A percentile compares a stretch with the other conserved stretches of the same genome.
phyloP scores from a whole-genome alignment of 164 flowering plant genomes.

The Dillenia suffruticosa region DNA sequence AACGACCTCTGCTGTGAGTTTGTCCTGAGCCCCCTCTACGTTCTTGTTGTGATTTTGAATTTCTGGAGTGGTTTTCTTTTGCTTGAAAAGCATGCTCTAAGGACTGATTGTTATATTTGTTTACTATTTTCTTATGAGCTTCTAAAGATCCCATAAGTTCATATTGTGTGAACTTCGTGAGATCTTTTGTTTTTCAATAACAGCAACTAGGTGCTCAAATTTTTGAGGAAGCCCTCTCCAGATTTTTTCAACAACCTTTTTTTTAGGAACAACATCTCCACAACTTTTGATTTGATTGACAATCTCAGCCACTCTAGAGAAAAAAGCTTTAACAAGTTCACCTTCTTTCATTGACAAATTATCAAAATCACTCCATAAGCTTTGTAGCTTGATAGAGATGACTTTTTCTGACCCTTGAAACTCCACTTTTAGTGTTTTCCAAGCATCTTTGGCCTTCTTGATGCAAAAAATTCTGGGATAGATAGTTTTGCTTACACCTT shows the following conservation, averaged over 20 bases:
- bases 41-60: too few species aligned
- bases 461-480: slow-evolving; percentile 8
- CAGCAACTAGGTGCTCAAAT: slow-evolving; percentile 9
- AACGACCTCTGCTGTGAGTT: too few species aligned
- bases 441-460: too few species aligned
- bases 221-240: slow-evolving; percentile 9
- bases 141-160: slow-evolving; percentile 12
- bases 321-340: slow-evolving; percentile 9
- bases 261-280: slow-evolving; percentile 8
- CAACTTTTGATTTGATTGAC: slow-evolving; percentile 14
- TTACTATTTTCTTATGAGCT: slow-evolving; percentile 10
- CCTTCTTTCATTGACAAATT: slow-evolving; percentile 10
- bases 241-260: slow-evolving; percentile 9
- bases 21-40: too few species aligned
- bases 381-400: slow-evolving; percentile 13
- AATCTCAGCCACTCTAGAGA: slow-evolving; percentile 1
- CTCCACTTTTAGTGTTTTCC: background rate
- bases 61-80: too few species aligned
- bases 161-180: background rate
- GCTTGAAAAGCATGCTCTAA: too few species aligned
- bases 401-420: slow-evolving; percentile 11
- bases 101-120: background rate
- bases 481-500: slow-evolving; percentile 14
- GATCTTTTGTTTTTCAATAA: slow-evolving; percentile 13
- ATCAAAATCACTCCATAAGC: slow-evolving; percentile 16